Conservation (phyloP, 2,329 filamentous ascomycete species). For the Neopestalotiopsis rosae region DNA sequence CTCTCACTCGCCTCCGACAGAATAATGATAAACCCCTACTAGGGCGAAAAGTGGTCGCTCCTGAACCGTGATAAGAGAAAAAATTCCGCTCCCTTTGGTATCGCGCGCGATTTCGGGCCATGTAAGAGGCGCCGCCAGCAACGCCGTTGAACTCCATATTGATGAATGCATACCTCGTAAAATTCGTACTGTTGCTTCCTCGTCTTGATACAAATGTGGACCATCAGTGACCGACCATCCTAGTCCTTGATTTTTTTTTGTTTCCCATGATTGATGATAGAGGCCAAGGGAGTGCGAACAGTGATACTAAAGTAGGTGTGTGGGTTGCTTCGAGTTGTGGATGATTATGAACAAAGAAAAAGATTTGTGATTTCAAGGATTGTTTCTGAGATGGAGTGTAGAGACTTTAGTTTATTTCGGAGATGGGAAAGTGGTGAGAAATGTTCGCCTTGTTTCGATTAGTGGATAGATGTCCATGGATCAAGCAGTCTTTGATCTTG, state of each 20-base stretch:
- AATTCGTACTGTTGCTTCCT: slow-evolving; percentile 25
- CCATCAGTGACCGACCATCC: slow-evolving; percentile 4
- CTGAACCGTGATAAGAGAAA: slow-evolving; percentile 10
- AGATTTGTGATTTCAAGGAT: slow-evolving; percentile 23
- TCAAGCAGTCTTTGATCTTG: slow-evolving; percentile 33
- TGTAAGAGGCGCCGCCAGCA: slow-evolving; percentile 27
- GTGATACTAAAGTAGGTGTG: slow-evolving; percentile 5
- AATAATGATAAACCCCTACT: slow-evolving; percentile 18
- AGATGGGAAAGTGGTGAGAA: slow-evolving; percentile 18
- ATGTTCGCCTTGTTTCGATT: slow-evolving; percentile 14
- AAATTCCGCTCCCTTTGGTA: slow-evolving; percentile 26
- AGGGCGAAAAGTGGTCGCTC: slow-evolving; percentile 16
- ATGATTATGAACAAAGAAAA: slow-evolving; percentile 24
- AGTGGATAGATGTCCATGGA: background rate
- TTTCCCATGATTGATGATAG: slow-evolving; percentile 13
- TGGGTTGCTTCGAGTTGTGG: background rate
- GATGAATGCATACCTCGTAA: slow-evolving; percentile 27
- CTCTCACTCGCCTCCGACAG: slow-evolving; percentile 20
- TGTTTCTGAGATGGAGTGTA: slow-evolving; percentile 18
- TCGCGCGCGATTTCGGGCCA: slow-evolving; percentile 23
- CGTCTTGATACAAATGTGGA: background rate
- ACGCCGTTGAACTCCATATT: slow-evolving; percentile 32
- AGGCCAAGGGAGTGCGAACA: background rate
- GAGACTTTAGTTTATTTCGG: slow-evolving; percentile 32
- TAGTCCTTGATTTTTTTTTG: background rate